Percentiles rank a stretch among this genome's conserved stretches.
These are phyloP conservation scores for Mitragyna speciosa DNA, from an alignment of 257 asterid species.

Conservation along the genomic window DNA sequence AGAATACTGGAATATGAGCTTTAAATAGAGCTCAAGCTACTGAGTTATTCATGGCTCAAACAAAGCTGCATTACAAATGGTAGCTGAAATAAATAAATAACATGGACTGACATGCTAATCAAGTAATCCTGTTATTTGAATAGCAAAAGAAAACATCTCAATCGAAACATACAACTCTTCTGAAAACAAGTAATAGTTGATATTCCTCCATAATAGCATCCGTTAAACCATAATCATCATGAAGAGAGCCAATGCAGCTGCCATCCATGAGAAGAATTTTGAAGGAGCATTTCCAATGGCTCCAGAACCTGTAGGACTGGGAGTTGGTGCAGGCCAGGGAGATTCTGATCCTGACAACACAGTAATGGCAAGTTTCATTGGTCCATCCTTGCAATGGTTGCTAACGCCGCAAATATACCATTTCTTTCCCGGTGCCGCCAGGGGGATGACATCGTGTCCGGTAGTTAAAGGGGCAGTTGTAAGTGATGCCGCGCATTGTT, in stretches of 20 bases:
- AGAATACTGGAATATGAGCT: not conserved
- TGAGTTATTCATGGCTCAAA: not conserved
- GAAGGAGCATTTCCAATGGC: conserved; percentile 16
- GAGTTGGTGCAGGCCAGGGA: conserved; percentile 15
- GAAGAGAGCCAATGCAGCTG: conserved; percentile 19
- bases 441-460: conserved; percentile 34
- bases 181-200: not conserved
- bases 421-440: conserved; percentile 28
- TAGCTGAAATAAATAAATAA: not conserved
- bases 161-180: not conserved
- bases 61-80: not conserved
- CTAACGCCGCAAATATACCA: conserved; percentile 39
- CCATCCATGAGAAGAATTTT: conserved; percentile 11
- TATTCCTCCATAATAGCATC: not conserved
- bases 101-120: not conserved
- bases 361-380: conserved; percentile 41
- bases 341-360: conserved; percentile 6
- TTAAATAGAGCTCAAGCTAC: not conserved
- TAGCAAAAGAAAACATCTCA: too few relatives aligned
- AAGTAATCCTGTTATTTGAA: not conserved
- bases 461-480: not conserved
- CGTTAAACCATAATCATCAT: conserved; percentile 11
- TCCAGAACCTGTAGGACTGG: conserved; percentile 1
- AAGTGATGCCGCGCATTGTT: not conserved
- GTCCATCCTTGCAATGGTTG: conserved; percentile 30